Conservation (phyloP, 306 rosid genomes). For the Pterocarpus macrocarpus region DNA sequence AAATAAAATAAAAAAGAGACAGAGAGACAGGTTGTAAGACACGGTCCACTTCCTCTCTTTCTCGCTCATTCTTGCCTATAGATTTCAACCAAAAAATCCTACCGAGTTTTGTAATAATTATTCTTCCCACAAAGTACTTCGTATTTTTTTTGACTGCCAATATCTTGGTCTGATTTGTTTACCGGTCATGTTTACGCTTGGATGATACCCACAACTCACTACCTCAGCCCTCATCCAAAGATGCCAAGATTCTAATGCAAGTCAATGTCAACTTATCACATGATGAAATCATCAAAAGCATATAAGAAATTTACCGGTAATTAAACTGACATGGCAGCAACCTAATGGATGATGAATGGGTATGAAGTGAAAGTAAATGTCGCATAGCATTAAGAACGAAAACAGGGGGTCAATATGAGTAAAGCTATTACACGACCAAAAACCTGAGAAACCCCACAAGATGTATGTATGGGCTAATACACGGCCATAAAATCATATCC, state of each 20-base stretch:
- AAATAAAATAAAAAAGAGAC: no score
- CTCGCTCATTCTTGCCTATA: background rate
- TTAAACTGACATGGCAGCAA: conserved; percentile 2
- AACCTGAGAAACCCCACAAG: conserved; percentile 53
- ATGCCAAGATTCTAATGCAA: conserved; percentile 5
- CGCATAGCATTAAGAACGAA: conserved; percentile 40
- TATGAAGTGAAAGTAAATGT: conserved; percentile 30
- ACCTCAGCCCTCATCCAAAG: background rate
- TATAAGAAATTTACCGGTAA: background rate
- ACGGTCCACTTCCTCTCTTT: background rate
- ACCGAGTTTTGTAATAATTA: background rate
- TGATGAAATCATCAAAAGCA: conserved; percentile 1
- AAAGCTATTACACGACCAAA: conserved; percentile 46
- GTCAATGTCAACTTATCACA: background rate
- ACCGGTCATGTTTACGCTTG: background rate
- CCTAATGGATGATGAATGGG: conserved; percentile 18
- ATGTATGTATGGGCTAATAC: conserved; percentile 41
- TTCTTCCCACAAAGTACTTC: no score
- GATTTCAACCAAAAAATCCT: background rate
- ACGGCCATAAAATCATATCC: conserved; percentile 52
- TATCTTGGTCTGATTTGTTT: background rate
- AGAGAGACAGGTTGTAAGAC: background rate
- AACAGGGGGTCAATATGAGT: conserved; percentile 26
- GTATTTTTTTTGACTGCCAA: background rate
- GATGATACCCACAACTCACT: background rate